Base-by-base conservation (phyloP, 345 rosid species). In the Gossypium longicalyx region DNA sequence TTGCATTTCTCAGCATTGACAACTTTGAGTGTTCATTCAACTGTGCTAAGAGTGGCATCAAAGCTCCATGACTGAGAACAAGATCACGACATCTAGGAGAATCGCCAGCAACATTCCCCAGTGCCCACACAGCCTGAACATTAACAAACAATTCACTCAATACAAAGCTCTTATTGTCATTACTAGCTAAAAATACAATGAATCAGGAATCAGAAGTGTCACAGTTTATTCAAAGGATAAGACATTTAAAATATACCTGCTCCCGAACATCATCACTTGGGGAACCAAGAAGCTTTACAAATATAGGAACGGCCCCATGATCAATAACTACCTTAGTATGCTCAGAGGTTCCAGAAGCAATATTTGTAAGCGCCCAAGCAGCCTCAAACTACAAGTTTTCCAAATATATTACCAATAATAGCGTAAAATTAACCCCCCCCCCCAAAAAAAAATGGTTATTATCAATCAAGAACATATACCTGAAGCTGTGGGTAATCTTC, bases 51-150 rank as follows among this genome's bases (percentile, higher is more conserved):
- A 94, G 85, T 11, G 96, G 91, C 45, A 79, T 23, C 78, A 94
- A 61, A 59, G 98, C 98, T 67, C 97, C 94, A 73, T 82, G 76
- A 20, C 85, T 72, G 70, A 92, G 95, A 49, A 94, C 98, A 76
- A 91, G 89, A 85, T 94, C 97, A 64, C 97, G 97, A 74, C 97
- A 94, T 73, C 83, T 87, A 71, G 98, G 90, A 58, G 97, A 91
- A 77, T 94, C 98, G 12, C 98, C 98, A 76, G 98, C 97, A 78
- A 93, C 86, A 82, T 93, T 93, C 71, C 97, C 98, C 77, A 93
- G 77, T 11, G 97, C 97, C 98, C 98, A 93, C 13, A 93, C 91
- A 82, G 97, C 98, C 97, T 93, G 72, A 72, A 73, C 2, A 58
- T 43, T 43, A 2, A 61, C 61, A 61, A 5, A 44, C 51, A 61